phyloP scores from a whole-genome alignment of 805 yeast genomes.

The Metschnikowia proteae region DNA sequence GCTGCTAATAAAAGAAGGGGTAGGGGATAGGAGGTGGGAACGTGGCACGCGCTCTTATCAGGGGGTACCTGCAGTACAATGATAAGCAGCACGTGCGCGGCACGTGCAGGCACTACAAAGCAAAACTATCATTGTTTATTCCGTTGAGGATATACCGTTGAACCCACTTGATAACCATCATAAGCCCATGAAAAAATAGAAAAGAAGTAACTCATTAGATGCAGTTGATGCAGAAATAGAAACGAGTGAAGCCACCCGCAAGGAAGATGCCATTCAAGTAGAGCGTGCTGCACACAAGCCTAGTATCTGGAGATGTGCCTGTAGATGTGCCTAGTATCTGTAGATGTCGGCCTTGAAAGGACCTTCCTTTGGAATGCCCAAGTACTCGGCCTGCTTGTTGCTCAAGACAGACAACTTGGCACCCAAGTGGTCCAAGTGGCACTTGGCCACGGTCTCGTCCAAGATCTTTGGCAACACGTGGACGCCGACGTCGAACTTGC shows the following conservation, averaged over 20 bases:
- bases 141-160: constrained; percentile 40
- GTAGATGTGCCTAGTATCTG: constrained; percentile 90
- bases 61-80: neutral
- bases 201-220: constrained; percentile 28
- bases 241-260: constrained; percentile 11
- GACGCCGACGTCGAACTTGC: constrained; percentile 87
- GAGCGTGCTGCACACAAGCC: constrained; percentile 7
- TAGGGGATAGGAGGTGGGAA: no score
- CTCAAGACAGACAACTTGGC: constrained; percentile 78
- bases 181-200: constrained; percentile 12
- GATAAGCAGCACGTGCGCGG: neutral
- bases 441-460: constrained; percentile 97
- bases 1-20: no score
- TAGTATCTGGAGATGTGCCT: constrained; percentile 97
- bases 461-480: constrained; percentile 96
- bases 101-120: neutral
- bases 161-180: constrained; percentile 23
- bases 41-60: neutral
- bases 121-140: constrained; percentile 16
- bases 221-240: constrained; percentile 45
- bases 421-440: constrained; percentile 93
- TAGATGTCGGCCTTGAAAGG: constrained; percentile 97
- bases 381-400: constrained; percentile 85
- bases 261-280: constrained; percentile 14
- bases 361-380: constrained; percentile 87